Evolutionary conservation across 768 basidiomycete genomes (phyloP).

Genomic region (Amanita jacksonii): DNA sequence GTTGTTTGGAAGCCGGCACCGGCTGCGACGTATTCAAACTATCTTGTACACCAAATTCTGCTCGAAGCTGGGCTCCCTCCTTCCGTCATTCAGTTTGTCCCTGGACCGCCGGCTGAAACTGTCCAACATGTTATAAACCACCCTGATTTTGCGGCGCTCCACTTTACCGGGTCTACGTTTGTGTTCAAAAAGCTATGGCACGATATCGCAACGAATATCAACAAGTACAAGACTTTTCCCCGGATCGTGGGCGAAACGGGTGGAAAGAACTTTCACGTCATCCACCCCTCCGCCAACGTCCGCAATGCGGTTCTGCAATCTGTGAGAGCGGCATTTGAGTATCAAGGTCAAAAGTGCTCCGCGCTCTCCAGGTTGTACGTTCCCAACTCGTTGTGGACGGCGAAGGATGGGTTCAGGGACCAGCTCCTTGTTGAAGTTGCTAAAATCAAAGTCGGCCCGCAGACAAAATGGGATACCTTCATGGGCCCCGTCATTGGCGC

Average conservation of each 20-base stretch:
- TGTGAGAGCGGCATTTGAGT: constrained; percentile 88
- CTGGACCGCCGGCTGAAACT: constrained; percentile 77
- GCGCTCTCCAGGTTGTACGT: constrained; percentile 90
- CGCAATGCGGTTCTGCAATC: constrained; percentile 85
- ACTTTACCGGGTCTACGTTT: constrained; percentile 94
- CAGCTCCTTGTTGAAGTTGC: constrained; percentile 62
- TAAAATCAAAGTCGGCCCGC: constrained; percentile 79
- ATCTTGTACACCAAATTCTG: constrained; percentile 83
- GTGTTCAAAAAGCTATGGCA: constrained; percentile 97
- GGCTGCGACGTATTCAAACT: constrained; percentile 91
- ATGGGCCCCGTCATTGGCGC: constrained; percentile 94
- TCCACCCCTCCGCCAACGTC: constrained; percentile 83
- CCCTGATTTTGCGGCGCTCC: constrained; percentile 75
- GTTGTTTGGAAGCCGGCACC: constrained; percentile 98
- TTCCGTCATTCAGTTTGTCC: constrained; percentile 95
- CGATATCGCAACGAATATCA: constrained; percentile 82
- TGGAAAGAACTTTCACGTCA: constrained; percentile 96
- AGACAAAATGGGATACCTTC: constrained; percentile 73
- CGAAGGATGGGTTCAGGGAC: constrained; percentile 67
- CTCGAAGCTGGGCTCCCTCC: constrained; percentile 91
- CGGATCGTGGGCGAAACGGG: constrained; percentile 97
- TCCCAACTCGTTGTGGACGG: constrained; percentile 75
- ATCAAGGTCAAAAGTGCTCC: constrained; percentile 97
- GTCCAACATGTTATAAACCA: constrained; percentile 78
- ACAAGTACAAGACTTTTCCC: constrained; percentile 83